Evolutionary conservation across 2,329 filamentous ascomycete species (phyloP), one percentile per base, ranked within the genome.

Genomic region (Metarhizium guizhouense): DNA sequence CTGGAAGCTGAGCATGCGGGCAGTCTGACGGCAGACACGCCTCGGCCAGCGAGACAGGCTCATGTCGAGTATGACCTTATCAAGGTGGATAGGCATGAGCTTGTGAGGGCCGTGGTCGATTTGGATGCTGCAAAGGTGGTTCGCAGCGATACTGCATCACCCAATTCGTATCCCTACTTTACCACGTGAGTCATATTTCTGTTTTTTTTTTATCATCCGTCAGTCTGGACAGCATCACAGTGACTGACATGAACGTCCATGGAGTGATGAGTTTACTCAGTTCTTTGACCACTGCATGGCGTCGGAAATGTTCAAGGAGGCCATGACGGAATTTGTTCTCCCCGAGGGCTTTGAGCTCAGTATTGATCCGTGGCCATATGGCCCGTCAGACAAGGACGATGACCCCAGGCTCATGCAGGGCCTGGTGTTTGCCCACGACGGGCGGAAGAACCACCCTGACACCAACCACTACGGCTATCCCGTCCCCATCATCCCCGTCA

Each of bases 291-390:
- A 64, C 8, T 76, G 74, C 57, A 52, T 74, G 13, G 64, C 69
- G 5, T 79, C 76, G 0, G 67, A 72, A 0, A 61, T 76, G 47
- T 79, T 79, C 64, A 70, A 74, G 57, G 67, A 74, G 14, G 76
- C 76, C 53, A 66, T 80, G 63, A 65, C 72, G 25, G 75, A 78
- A 60, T 75, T 79, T 53, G 61, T 64, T 4, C 64, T 80, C 13
- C 76, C 77, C 4, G 69, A 75, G 32, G 72, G 72, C 59, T 75
- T 76, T 54, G 60, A 63, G 51, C 59, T 76, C 53, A 70, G 68
- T 43, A 76, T 77, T 59, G 75, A 78, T 82, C 59, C 80, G 0
- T 90, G 87, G 87, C 88, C 88, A 47, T 90, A 90, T 59, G 76
- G 76, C 6, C 73, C 73, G 2, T 66, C 68, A 1, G 72, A 75